Evolutionary conservation across 2,329 filamentous ascomycete species (phyloP).

Genomic region (Emergomyces orientalis): DNA sequence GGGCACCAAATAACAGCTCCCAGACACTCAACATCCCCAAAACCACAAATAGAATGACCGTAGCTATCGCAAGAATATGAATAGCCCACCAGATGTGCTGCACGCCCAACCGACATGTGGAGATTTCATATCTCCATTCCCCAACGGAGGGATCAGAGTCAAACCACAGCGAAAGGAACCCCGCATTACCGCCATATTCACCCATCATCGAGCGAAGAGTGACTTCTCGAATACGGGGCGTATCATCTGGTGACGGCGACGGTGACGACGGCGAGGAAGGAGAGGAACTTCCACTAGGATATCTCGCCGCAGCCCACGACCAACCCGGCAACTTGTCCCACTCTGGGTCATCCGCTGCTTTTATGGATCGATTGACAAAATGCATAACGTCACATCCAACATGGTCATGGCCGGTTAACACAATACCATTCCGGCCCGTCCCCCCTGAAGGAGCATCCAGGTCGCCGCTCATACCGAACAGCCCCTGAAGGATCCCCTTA

Average conservation of each 20-base stretch:
- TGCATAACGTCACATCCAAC: conserved; percentile 88
- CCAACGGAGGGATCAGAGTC: conserved; percentile 50
- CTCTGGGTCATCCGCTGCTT: conserved; percentile 13
- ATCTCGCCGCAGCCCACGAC: conserved; percentile 32
- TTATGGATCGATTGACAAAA: conserved; percentile 54
- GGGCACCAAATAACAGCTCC: background rate
- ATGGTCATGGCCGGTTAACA: conserved; percentile 92
- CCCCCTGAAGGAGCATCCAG: conserved; percentile 50
- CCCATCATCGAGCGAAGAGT: conserved; percentile 99
- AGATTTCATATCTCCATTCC: conserved; percentile 77
- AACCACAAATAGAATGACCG: conserved; percentile 27
- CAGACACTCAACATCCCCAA: conserved; percentile 8
- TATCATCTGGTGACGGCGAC: background rate
- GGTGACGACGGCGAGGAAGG: background rate
- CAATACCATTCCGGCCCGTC: conserved; percentile 61
- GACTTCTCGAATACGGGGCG: conserved; percentile 63
- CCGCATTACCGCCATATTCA: conserved; percentile 83
- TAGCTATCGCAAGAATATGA: conserved; percentile 60
- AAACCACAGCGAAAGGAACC: conserved; percentile 82
- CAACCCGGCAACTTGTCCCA: conserved; percentile 16
- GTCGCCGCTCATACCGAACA: conserved; percentile 68
- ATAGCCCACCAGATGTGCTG: conserved; percentile 94
- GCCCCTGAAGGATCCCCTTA: conserved; percentile 67
- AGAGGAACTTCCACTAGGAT: conserved; percentile 7
- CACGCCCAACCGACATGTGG: conserved; percentile 65